Conservation (phyloP, 495 filamentous ascomycete genomes). For the Podospora didyma region DNA sequence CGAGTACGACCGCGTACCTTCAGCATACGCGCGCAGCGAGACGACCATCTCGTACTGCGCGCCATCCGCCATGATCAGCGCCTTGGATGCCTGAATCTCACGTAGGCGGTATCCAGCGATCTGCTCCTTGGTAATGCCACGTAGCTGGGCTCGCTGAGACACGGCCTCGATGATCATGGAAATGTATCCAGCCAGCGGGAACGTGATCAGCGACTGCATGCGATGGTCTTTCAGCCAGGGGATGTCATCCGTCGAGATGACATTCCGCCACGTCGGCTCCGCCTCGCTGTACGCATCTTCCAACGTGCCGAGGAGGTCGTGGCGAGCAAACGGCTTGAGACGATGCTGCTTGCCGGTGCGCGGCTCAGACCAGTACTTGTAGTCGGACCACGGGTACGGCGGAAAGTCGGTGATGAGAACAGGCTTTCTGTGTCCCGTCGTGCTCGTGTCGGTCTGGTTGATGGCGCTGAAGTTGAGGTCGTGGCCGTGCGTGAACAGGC, state of each 20-base stretch:
- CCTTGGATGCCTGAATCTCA: slow-evolving; percentile 11
- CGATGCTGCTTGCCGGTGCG: slow-evolving; percentile 41
- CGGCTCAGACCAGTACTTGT: slow-evolving; percentile 37
- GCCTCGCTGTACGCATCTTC: slow-evolving; percentile 23
- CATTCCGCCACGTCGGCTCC: slow-evolving; percentile 38
- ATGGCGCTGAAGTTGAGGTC: slow-evolving; percentile 18
- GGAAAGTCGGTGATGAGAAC: slow-evolving; percentile 41
- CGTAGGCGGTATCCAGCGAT: slow-evolving; percentile 5
- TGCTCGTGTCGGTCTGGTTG: background rate
- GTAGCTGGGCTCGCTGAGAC: slow-evolving; percentile 11
- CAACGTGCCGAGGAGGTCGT: slow-evolving; percentile 45
- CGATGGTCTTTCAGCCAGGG: slow-evolving; percentile 46
- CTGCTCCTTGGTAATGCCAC: slow-evolving; percentile 3
- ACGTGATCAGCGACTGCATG: slow-evolving; percentile 33
- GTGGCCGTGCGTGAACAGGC: slow-evolving; percentile 31
- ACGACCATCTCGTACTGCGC: no score
- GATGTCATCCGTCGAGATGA: slow-evolving; percentile 30
- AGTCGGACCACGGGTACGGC: slow-evolving; percentile 38
- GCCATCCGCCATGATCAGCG: slow-evolving; percentile 2
- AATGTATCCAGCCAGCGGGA: slow-evolving; percentile 40
- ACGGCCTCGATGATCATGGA: slow-evolving; percentile 37
- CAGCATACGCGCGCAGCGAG: no score
- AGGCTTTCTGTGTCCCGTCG: slow-evolving; percentile 20
- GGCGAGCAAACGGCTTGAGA: slow-evolving; percentile 24
- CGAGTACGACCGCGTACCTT: no score